Evolutionary conservation across 2,329 filamentous ascomycete genomes (phyloP).

Genomic region (Metarhizium sp.): DNA sequence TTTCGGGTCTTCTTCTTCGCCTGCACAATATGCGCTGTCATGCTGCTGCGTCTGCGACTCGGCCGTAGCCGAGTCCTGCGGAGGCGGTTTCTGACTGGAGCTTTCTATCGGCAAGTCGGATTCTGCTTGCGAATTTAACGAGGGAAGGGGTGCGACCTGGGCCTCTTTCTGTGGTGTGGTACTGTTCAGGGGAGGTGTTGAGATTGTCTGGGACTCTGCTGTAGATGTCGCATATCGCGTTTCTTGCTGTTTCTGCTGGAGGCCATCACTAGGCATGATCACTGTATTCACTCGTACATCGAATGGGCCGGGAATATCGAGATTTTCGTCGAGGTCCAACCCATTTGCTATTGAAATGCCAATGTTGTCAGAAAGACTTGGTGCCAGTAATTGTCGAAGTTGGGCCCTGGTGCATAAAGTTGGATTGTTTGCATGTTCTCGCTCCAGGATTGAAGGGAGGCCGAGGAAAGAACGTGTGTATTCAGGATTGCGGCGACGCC

Average conservation of each 20-base stretch:
- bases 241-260: background rate
- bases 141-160: background rate
- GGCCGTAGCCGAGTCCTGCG: background rate
- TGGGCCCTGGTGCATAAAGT: background rate
- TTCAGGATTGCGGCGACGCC: background rate
- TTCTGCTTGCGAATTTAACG: background rate
- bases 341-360: background rate
- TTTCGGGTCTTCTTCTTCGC: background rate
- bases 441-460: conserved; percentile 2
- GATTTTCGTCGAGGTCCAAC: background rate
- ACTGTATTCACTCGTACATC: background rate
- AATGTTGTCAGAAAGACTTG: background rate
- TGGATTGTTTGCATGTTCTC: background rate
- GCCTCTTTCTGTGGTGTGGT: background rate
- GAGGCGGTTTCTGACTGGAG: background rate
- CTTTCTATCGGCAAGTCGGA: background rate
- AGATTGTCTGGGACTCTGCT: background rate
- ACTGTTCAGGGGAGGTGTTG: background rate
- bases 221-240: background rate
- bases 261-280: background rate
- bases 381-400: background rate
- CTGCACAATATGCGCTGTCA: background rate
- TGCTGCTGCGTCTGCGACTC: background rate
- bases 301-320: background rate
- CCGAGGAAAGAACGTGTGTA: conserved; percentile 2